Evolutionary conservation across 192 early-diverging fungal genomes (phyloP).

Genomic region (Coemansia reversa): DNA sequence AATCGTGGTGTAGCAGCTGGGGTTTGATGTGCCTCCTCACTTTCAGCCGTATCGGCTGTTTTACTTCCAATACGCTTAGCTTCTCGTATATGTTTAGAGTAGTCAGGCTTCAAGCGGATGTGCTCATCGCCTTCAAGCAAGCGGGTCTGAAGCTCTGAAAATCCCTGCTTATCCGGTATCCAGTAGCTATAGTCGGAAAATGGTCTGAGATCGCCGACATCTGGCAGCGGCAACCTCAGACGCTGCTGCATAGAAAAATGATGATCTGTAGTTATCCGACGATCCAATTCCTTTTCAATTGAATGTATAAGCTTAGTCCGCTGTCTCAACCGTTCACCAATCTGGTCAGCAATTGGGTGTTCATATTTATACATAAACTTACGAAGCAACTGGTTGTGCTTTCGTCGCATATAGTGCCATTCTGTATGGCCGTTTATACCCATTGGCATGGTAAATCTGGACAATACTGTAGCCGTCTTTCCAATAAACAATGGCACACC

Average conservation of each 20-base stretch:
- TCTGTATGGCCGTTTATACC: neutral
- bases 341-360: neutral
- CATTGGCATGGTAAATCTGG: slow-evolving; percentile 17
- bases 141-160: neutral
- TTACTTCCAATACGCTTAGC: neutral
- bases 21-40: neutral
- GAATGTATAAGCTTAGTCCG: slow-evolving; percentile 10
- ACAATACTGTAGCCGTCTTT: slow-evolving; percentile 7
- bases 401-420: slow-evolving; percentile 11
- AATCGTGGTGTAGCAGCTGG: neutral
- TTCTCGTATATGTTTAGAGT: neutral
- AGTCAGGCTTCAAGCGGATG: neutral
- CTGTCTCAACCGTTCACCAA: slow-evolving; percentile 2
- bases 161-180: slow-evolving; percentile 15
- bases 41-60: neutral
- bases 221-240: slow-evolving; percentile 3
- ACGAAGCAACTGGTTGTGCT: neutral
- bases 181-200: slow-evolving; percentile 35
- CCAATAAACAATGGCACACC: slow-evolving; percentile 13
- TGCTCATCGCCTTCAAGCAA: neutral
- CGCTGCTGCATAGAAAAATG: slow-evolving; percentile 20
- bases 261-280: slow-evolving; percentile 9
- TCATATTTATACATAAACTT: neutral
- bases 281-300: slow-evolving; percentile 39
- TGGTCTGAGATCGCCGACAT: neutral